Conservation (phyloP, 805 yeast species). For the Cyberlindnera maritima region DNA sequence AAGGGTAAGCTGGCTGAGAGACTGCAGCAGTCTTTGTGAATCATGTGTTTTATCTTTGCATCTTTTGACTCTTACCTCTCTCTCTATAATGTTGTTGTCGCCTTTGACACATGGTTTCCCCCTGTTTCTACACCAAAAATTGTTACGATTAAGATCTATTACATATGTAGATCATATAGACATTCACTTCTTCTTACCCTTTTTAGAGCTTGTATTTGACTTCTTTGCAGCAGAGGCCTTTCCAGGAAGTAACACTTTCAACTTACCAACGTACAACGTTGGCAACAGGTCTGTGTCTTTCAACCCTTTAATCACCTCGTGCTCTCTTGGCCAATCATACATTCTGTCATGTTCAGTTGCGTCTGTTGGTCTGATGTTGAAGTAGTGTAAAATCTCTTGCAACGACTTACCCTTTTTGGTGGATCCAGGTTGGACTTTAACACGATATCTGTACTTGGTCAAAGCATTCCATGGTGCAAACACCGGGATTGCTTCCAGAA, state of each 20-base stretch:
- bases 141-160: too few species aligned
- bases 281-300: constrained; percentile 68
- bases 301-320: constrained; percentile 49
- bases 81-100: too few species aligned
- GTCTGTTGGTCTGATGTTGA: constrained; percentile 50
- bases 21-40: constrained; percentile 42
- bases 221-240: constrained; percentile 29
- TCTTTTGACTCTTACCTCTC: background rate
- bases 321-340: constrained; percentile 69
- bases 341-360: constrained; percentile 41
- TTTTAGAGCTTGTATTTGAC: constrained; percentile 13
- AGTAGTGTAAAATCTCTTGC: constrained; percentile 60
- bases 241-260: constrained; percentile 62
- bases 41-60: background rate
- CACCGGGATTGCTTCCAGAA: constrained; percentile 70
- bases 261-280: constrained; percentile 65
- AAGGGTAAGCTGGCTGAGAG: constrained; percentile 63
- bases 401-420: constrained; percentile 88
- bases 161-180: background rate
- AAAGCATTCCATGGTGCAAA: constrained; percentile 93
- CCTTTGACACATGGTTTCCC: too few species aligned
- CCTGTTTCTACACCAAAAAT: background rate
- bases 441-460: constrained; percentile 71
- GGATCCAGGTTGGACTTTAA: constrained; percentile 73
- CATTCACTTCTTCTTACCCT: constrained; percentile 11